A percentile compares a stretch with the other conserved stretches of the same genome.
phyloP scores from a whole-genome alignment of 306 rosid species.

The Vachellia pachyceras region DNA sequence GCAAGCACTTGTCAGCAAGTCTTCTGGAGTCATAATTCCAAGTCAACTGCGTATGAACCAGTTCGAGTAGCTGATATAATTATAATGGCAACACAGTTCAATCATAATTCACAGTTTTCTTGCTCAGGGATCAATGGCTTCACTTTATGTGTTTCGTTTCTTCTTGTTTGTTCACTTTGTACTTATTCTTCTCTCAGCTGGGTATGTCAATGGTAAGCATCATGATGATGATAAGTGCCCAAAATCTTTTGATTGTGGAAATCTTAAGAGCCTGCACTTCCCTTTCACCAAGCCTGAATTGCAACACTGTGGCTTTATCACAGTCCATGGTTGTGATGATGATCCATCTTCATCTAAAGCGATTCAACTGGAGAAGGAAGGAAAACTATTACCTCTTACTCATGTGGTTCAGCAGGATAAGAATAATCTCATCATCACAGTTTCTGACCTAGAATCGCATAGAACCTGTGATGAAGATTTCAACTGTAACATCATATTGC shows the following conservation, averaged over 20 bases:
- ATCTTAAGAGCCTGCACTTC: conserved; percentile 18
- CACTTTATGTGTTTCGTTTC: conserved; percentile 8
- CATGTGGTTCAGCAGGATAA: neutral
- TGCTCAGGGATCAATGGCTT: conserved; percentile 25
- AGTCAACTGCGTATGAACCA: neutral
- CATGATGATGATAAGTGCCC: conserved; percentile 30
- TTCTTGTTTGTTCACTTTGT: conserved; percentile 12
- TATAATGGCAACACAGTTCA: neutral
- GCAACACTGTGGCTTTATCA: conserved; percentile 40
- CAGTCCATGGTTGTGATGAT: conserved; percentile 26
- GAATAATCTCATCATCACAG: conserved; percentile 10
- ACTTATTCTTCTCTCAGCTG: conserved; percentile 26
- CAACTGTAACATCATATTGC: no score
- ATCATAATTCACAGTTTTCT: neutral
- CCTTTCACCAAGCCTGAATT: conserved; percentile 46
- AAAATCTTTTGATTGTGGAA: conserved; percentile 31
- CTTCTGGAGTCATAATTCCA: neutral
- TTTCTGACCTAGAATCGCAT: no score
- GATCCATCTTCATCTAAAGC: neutral
- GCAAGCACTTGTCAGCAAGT: neutral
- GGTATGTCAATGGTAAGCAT: neutral
- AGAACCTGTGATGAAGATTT: no score
- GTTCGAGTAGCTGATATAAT: neutral
- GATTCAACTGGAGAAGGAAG: conserved; percentile 39
- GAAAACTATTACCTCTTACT: neutral